phyloP scores from a whole-genome alignment of 306 rosid genomes.

The Fragaria ananassa region DNA sequence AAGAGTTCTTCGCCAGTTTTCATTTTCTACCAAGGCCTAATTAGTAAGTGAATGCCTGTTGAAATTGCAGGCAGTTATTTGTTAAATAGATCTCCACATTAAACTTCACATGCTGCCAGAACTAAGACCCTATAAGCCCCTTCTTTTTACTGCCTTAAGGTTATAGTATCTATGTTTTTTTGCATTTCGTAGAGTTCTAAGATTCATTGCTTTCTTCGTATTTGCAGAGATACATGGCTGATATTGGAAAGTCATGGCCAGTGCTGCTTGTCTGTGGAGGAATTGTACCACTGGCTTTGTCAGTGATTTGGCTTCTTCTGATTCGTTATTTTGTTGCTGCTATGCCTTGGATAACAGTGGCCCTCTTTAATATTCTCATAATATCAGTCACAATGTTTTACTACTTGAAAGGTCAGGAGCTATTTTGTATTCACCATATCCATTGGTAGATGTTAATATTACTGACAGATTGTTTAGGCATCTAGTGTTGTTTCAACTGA shows the following conservation, averaged over 20 bases:
- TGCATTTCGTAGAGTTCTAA: background rate
- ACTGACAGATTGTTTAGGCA: background rate
- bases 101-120: background rate
- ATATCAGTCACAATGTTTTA: constrained; percentile 79
- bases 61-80: background rate
- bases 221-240: constrained; percentile 95
- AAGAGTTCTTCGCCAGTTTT: background rate
- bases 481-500: background rate
- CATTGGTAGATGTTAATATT: background rate
- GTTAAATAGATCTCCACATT: background rate
- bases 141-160: no score
- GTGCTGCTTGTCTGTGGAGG: constrained; percentile 97
- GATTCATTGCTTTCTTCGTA: constrained; percentile 6
- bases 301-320: constrained; percentile 91
- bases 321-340: constrained; percentile 93
- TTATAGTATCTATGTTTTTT: no score
- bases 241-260: constrained; percentile 94
- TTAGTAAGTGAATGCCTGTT: background rate
- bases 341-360: constrained; percentile 96
- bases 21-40: background rate
- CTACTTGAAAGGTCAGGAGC: constrained; percentile 77
- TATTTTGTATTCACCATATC: background rate
- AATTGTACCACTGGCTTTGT: constrained; percentile 78
- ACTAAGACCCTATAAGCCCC: background rate
- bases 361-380: constrained; percentile 70